Evolutionary conservation across 768 basidiomycete species (phyloP), one percentile per base, ranked within the genome.

Genomic region (Termitomyces sp.): DNA sequence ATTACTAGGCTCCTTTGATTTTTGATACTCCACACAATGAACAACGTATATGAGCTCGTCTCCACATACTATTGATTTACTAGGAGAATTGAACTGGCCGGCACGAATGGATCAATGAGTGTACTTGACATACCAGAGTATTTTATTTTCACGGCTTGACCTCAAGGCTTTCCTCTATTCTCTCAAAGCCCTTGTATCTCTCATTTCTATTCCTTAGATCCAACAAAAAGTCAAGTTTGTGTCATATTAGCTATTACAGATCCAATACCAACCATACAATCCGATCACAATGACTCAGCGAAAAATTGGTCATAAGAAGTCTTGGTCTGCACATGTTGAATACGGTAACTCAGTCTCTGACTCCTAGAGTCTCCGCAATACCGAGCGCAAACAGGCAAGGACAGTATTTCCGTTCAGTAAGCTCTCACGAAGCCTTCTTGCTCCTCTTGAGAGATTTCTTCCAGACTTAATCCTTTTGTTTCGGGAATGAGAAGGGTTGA

Each of bases 401-500:
- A 45, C 15, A 16, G 18, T 18, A 18, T 18, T 44, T n/a, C 15
- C 47, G 44, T 44, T 39, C 39, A 66, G 51, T 63, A 52, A 69
- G 73, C 71, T 61, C 37, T 69, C 39, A 89, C 74, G 69, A 90
- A 91, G 37, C 76, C 73, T 0, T 85, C 75, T 61, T 91, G 89
- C 9, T 80, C 73, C 67, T 92, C 90, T 65, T 85, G 83, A 11
- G 89, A 91, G 27, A 91, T 76, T 13, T 87, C 86, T 72, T 92
- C 89, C 22, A 92, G 78, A 6, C 80, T 69, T 69, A 66, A 75
- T 42, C 76, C 74, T 71, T 84, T 94, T 46, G 92, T 93, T 74
- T 94, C 93, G 31, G 89, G 89, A 13, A 94, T 69, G 12, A 93
- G 80, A 18, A 92, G 73, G 0, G 91, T 93, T 8, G 93, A 91